Evolutionary conservation across 306 rosid species (phyloP), one percentile per base, ranked within the genome.

Genomic region (Medicago arabica): DNA sequence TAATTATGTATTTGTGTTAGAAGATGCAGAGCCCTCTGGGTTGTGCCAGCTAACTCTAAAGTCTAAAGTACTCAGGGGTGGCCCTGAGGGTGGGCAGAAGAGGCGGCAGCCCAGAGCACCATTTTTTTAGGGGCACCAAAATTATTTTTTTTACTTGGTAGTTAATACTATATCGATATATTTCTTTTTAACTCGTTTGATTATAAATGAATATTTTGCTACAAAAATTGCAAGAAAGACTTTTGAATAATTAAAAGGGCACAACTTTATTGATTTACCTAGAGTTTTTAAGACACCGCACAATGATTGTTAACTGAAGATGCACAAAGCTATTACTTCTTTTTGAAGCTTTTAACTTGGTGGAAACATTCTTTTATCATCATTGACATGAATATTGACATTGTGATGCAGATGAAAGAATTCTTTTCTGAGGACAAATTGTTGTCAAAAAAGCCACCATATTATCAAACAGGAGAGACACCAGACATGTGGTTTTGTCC

Each of bases 401-500:
- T 78, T 78, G 78, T 38, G 68, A 72, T 83, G 82, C 92, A 93
- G 98, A 89, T 93, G 97, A 91, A 89, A 80, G 88, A 83, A 66
- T 84, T 88, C 55, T 88, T 88, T 72, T 87, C 90, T 55, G 94
- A 79, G 68, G 94, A 87, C 82, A 86, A 77, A 78, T 82, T 93
- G 15, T 71, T 93, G 78, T 73, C 87, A 60, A 89, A 82, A 79
- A 91, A 85, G 82, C 97, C 97, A 41, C 88, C 90, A 21, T 91
- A 93, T 71, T 93, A 93, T 77, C 88, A 70, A 67, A 93, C 98
- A 36, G 89, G 86, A 16, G 97, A 93, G 85, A 78, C 68, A 19
- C 92, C 97, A 5, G 96, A 88, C 84, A 69, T 80, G 83, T 93
- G 97, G 97, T 93, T 93, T 78, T 69, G 75, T 9, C 85, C 97